Conservation (phyloP, 495 filamentous ascomycete species). For the Lasiosphaeriaceae sp. region DNA sequence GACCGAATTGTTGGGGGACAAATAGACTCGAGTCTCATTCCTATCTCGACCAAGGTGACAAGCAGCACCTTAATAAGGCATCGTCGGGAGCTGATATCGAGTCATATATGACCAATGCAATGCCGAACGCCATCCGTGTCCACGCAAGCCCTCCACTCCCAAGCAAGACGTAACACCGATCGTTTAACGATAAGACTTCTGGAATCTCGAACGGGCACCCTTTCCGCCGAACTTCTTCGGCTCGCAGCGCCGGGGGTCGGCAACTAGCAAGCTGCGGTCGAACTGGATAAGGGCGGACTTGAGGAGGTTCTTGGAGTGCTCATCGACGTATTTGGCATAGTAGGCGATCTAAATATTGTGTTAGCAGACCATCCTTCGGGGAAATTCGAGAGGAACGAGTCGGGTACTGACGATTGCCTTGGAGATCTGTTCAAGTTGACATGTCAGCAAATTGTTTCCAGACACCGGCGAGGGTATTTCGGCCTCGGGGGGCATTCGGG, state of each 20-base stretch:
- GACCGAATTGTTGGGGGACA: constrained; percentile 19
- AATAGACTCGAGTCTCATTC: constrained; percentile 27
- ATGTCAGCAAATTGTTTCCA: constrained; percentile 13
- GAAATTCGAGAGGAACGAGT: not conserved
- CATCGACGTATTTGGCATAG: constrained; percentile 99
- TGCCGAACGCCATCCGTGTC: constrained; percentile 37
- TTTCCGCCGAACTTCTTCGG: constrained; percentile 92
- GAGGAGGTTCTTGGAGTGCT: constrained; percentile 98
- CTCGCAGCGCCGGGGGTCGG: constrained; percentile 92
- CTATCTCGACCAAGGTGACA: constrained; percentile 27
- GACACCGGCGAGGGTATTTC: too few relatives aligned
- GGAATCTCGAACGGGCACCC: constrained; percentile 93
- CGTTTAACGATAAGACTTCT: constrained; percentile 73
- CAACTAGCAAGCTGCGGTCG: constrained; percentile 95
- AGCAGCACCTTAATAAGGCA: constrained; percentile 23
- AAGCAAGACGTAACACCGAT: constrained; percentile 11
- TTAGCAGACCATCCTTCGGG: constrained; percentile 15
- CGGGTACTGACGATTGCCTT: constrained; percentile 50
- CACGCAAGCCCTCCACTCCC: constrained; percentile 26
- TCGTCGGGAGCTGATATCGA: constrained; percentile 27
- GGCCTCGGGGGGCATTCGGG: not conserved
- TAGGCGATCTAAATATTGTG: constrained; percentile 62
- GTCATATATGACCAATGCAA: constrained; percentile 34
- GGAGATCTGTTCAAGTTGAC: constrained; percentile 56
- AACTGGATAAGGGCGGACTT: constrained; percentile 92